Conservation (phyloP, 1,284 basidiomycete species). For the Golubevia pallescens region DNA sequence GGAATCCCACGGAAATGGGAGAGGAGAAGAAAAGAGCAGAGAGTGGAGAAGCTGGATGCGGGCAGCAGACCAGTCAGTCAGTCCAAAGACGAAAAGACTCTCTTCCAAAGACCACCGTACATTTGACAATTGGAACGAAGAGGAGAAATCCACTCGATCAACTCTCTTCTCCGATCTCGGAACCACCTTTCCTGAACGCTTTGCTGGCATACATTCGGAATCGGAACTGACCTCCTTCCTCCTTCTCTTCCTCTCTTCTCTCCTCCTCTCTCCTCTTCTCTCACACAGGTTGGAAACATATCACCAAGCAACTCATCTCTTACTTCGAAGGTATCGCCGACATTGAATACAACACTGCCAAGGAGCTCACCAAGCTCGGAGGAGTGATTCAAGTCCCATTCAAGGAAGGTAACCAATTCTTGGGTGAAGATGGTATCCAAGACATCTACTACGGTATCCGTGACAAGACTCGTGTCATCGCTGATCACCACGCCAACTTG, state of each 20-base stretch:
- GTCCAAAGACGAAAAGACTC: too few relatives aligned
- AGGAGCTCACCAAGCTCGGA: slow-evolving; percentile 92
- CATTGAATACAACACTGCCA: slow-evolving; percentile 80
- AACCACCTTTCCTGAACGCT: too few relatives aligned
- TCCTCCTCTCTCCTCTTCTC: background rate
- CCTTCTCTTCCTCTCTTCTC: background rate
- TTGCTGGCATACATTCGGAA: too few relatives aligned
- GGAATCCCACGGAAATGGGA: too few relatives aligned
- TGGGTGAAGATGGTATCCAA: slow-evolving; percentile 67
- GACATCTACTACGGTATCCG: slow-evolving; percentile 89
- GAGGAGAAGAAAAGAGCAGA: too few relatives aligned
- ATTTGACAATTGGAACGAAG: too few relatives aligned
- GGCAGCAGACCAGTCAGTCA: too few relatives aligned
- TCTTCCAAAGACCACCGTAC: too few relatives aligned
- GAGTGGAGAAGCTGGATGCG: slow-evolving; percentile 1
- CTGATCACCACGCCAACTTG: slow-evolving; percentile 94
- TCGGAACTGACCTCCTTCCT: too few relatives aligned
- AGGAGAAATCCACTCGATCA: too few relatives aligned
- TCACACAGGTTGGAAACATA: slow-evolving; percentile 2
- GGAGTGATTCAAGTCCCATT: slow-evolving; percentile 98
- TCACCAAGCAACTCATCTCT: slow-evolving; percentile 59
- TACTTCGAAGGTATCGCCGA: slow-evolving; percentile 71
- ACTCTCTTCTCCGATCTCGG: too few relatives aligned
- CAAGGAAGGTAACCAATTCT: slow-evolving; percentile 77
- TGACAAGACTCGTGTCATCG: slow-evolving; percentile 91